phyloP scores from a whole-genome alignment of 1,284 basidiomycete species.

The Calocybe gambosa region DNA sequence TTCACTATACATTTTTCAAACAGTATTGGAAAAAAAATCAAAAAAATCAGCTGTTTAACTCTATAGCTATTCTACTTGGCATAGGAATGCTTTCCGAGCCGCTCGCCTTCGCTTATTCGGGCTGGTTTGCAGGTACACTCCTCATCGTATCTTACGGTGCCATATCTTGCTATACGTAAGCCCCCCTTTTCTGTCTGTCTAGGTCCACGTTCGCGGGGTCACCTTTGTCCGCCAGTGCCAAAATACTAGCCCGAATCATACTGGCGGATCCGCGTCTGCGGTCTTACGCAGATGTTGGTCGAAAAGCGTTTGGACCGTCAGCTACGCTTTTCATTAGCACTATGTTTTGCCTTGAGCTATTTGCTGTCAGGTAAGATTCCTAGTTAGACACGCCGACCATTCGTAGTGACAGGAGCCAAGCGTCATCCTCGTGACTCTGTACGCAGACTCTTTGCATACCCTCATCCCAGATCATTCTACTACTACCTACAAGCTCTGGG shows the following conservation, averaged over 20 bases:
- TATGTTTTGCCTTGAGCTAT: conserved; percentile 83
- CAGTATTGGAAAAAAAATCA: background rate
- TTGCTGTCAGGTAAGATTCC: conserved; percentile 60
- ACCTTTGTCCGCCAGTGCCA: background rate
- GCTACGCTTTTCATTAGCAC: conserved; percentile 64
- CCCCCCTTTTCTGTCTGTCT: conserved; percentile 15
- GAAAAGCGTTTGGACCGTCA: conserved; percentile 77
- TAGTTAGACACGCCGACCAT: background rate
- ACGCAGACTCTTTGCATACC: conserved; percentile 78
- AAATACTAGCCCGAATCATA: conserved; percentile 41
- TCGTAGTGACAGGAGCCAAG: conserved; percentile 21
- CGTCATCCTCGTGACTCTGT: conserved; percentile 80
- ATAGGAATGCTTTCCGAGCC: conserved; percentile 90
- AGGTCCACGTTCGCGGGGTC: background rate
- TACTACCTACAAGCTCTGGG: conserved; percentile 71
- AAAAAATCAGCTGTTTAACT: conserved; percentile 74
- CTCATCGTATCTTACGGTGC: conserved; percentile 76
- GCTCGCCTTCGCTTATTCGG: conserved; percentile 81
- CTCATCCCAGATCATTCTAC: conserved; percentile 64
- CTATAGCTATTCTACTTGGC: conserved; percentile 80
- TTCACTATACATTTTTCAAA: background rate
- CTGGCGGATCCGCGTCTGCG: conserved; percentile 31
- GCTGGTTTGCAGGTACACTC: conserved; percentile 74
- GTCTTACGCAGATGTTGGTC: conserved; percentile 87
- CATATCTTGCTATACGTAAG: conserved; percentile 85